Conservation (phyloP, 768 basidiomycete genomes). For the Suillus lakei region DNA sequence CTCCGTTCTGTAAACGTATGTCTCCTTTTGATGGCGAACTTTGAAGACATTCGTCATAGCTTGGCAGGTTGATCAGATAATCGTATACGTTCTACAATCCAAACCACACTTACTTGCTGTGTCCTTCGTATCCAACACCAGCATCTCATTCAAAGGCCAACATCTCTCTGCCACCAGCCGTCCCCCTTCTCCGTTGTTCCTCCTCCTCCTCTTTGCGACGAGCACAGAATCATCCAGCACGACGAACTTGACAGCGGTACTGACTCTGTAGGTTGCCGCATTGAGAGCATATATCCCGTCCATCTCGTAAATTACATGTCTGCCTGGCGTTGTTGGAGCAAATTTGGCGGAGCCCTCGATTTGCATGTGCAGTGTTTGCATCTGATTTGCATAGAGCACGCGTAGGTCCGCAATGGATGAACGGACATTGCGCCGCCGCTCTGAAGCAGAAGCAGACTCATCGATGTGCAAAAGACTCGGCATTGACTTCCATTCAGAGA, state of each 20-base stretch:
- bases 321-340: constrained; percentile 86
- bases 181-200: constrained; percentile 60
- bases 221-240: constrained; percentile 91
- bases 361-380: constrained; percentile 86
- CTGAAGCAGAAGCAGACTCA: constrained; percentile 71
- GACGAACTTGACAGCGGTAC: constrained; percentile 87
- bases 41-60: constrained; percentile 97
- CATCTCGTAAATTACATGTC: constrained; percentile 89
- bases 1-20: constrained; percentile 91
- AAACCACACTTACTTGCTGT: constrained; percentile 70
- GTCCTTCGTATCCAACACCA: constrained; percentile 96
- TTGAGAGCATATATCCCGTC: constrained; percentile 85
- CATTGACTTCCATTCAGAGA: constrained; percentile 96
- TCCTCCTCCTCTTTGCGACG: constrained; percentile 77
- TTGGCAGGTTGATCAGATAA: constrained; percentile 25
- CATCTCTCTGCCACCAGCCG: constrained; percentile 92
- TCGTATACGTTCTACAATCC: not conserved
- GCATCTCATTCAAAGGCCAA: constrained; percentile 92
- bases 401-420: constrained; percentile 97
- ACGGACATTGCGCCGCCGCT: constrained; percentile 67
- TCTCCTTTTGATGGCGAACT: constrained; percentile 91
- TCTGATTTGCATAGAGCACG: constrained; percentile 92
- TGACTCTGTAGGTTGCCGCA: constrained; percentile 92
- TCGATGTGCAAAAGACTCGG: constrained; percentile 92
- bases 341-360: constrained; percentile 97